phyloP scores from a whole-genome alignment of 805 yeast species.

The Saccharomycopsis sp. region DNA sequence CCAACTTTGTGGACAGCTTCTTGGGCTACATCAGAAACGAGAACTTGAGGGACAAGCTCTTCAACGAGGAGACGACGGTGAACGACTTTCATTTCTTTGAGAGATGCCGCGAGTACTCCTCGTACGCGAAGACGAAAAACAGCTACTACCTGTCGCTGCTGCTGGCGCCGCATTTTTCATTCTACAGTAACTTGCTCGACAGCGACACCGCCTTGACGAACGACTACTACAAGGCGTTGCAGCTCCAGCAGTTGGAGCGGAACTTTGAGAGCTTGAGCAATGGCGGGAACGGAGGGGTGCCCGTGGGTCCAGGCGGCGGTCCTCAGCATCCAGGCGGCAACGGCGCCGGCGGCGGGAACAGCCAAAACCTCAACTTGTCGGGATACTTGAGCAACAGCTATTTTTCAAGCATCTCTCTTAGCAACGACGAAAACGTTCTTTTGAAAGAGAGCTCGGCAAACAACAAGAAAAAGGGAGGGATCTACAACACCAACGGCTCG shows the following conservation, averaged over 20 bases:
- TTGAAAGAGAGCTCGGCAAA: neutral
- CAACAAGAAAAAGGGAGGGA: neutral
- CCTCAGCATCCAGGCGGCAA: too few species aligned
- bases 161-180: too few species aligned
- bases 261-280: slow-evolving; percentile 3
- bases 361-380: too few species aligned
- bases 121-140: neutral
- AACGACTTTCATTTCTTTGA: slow-evolving; percentile 24
- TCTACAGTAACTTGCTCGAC: slow-evolving; percentile 17
- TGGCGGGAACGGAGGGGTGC: too few species aligned
- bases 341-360: too few species aligned
- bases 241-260: slow-evolving; percentile 11
- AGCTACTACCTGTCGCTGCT: too few species aligned
- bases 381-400: too few species aligned
- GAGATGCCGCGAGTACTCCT: slow-evolving; percentile 1
- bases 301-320: too few species aligned
- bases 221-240: slow-evolving; percentile 9
- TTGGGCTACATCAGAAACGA: slow-evolving; percentile 22
- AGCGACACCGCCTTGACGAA: slow-evolving; percentile 13
- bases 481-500: slow-evolving; percentile 16
- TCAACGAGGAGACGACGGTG: slow-evolving; percentile 23
- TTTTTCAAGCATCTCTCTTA: neutral
- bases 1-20: slow-evolving; percentile 36
- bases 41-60: slow-evolving; percentile 27
- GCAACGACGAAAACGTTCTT: neutral